These are phyloP conservation scores for Nemania abortiva DNA, from an alignment of 2,329 filamentous ascomycete genomes.

Conservation along the genomic window DNA sequence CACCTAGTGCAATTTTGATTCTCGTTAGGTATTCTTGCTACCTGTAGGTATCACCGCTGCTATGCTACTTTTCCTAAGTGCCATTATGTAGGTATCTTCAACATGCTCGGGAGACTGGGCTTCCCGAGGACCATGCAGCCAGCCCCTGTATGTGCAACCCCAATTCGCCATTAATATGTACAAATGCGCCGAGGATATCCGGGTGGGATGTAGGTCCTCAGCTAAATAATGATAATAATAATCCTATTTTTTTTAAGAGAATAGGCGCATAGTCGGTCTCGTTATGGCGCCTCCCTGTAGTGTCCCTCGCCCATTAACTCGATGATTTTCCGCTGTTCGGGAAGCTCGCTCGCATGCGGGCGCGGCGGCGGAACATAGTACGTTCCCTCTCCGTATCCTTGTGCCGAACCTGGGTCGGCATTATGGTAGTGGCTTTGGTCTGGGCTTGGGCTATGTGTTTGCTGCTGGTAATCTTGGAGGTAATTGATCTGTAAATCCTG, in stretches of 20 bases:
- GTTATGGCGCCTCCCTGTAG: conserved; percentile 46
- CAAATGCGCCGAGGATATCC: conserved; percentile 2
- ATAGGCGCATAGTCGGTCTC: background rate
- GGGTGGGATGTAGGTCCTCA: background rate
- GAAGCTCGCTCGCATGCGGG: conserved; percentile 50
- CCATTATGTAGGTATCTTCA: background rate
- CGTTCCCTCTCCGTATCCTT: background rate
- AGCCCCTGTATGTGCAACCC: background rate
- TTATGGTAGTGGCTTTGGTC: conserved; percentile 22
- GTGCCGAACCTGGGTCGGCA: background rate
- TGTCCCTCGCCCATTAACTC: conserved; percentile 55
- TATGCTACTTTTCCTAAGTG: too few relatives aligned
- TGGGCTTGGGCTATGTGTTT: background rate
- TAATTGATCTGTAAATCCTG: conserved; percentile 24
- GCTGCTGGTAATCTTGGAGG: conserved; percentile 30
- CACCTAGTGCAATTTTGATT: too few relatives aligned
- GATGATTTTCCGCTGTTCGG: conserved; percentile 48
- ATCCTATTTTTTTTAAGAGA: too few relatives aligned
- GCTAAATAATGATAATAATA: background rate
- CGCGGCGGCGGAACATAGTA: conserved; percentile 30
- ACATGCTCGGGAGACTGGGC: background rate
- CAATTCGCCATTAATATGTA: background rate
- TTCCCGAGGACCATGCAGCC: background rate
- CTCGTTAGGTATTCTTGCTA: too few relatives aligned
- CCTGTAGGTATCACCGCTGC: background rate